Evolutionary conservation across 2,329 filamentous ascomycete genomes (phyloP).

Genomic region (Calonectria leucothoes): DNA sequence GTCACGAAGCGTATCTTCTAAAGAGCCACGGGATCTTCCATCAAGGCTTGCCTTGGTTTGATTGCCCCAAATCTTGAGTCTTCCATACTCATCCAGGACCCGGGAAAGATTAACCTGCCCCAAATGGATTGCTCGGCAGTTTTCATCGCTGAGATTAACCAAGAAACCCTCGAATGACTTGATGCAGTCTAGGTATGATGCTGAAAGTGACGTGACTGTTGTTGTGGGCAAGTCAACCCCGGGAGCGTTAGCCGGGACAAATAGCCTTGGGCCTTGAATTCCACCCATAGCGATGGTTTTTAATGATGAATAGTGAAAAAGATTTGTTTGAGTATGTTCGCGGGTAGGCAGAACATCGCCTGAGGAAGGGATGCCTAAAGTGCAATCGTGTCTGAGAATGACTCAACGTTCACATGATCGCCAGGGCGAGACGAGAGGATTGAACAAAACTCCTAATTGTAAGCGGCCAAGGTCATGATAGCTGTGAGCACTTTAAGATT

Average conservation of each 20-base stretch:
- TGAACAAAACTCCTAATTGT: not conserved
- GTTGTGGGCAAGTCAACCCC: not conserved
- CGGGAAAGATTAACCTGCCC: not conserved
- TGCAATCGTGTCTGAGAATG: not conserved
- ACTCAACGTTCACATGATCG: not conserved
- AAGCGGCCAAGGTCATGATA: not conserved
- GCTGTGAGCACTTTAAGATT: not conserved
- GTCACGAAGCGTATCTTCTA: conserved; percentile 7
- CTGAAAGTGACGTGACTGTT: not conserved
- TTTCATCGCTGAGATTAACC: not conserved
- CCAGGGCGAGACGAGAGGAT: not conserved
- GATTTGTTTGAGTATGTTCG: not conserved
- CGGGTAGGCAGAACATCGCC: not conserved
- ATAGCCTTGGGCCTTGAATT: not conserved
- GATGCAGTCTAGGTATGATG: not conserved
- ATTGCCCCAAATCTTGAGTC: conserved; percentile 13
- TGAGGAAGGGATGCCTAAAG: not conserved
- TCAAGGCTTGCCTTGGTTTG: conserved; percentile 2
- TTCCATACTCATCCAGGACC: conserved; percentile 16
- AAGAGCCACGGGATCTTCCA: conserved; percentile 1
- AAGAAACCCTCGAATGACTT: not conserved
- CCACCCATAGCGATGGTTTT: not conserved
- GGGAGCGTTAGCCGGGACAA: not conserved
- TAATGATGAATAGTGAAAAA: not conserved
- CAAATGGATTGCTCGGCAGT: not conserved